A percentile compares a stretch with the other conserved stretches of the same genome.
Conservation (phyloP, 1,284 basidiomycete species). For the Trametes versicolor region DNA sequence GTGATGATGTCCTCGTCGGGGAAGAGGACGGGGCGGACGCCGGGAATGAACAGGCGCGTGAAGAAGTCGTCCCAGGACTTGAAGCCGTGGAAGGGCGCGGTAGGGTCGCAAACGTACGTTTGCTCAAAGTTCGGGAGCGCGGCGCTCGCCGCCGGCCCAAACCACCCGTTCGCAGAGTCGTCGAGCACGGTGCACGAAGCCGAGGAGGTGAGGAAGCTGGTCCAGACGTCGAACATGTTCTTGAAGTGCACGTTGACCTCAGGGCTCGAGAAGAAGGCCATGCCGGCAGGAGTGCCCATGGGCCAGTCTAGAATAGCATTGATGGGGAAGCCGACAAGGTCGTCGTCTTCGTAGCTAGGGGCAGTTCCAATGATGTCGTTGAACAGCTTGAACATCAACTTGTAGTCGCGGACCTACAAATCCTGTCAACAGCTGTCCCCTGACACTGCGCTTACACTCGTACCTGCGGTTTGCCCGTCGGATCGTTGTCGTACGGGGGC, state of each 20-base stretch:
- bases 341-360: constrained; percentile 47
- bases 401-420: constrained; percentile 53
- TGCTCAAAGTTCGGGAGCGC: constrained; percentile 42
- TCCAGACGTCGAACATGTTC: constrained; percentile 58
- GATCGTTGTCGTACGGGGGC: constrained; percentile 26
- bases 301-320: constrained; percentile 58
- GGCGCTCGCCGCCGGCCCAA: constrained; percentile 49
- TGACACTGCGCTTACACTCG: background rate
- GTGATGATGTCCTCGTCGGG: constrained; percentile 51
- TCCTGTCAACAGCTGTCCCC: background rate
- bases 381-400: constrained; percentile 54
- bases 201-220: constrained; percentile 54
- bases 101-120: constrained; percentile 55
- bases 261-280: constrained; percentile 53
- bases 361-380: constrained; percentile 53
- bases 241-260: constrained; percentile 51
- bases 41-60: constrained; percentile 51
- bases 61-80: constrained; percentile 67
- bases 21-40: constrained; percentile 50
- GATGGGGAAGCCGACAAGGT: constrained; percentile 54
- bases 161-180: constrained; percentile 53
- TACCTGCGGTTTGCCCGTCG: constrained; percentile 26
- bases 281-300: constrained; percentile 57
- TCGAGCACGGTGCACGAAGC: constrained; percentile 53
- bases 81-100: constrained; percentile 52